These are phyloP conservation scores for Tulasnella sp. DNA, from an alignment of 768 basidiomycete genomes.

Conservation along the genomic window DNA sequence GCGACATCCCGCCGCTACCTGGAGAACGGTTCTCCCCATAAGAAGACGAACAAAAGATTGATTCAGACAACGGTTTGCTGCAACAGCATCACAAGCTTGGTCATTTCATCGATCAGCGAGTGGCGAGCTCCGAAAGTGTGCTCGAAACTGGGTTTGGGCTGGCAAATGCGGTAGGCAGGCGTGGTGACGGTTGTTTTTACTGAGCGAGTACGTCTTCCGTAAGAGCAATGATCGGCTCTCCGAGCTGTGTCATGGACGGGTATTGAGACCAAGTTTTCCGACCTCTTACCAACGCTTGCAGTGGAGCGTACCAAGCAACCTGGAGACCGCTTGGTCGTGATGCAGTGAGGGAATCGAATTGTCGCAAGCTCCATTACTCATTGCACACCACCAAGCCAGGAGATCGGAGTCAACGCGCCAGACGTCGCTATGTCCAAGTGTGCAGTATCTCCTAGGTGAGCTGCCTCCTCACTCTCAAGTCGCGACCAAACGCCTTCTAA, in stretches of 20 bases:
- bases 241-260: background rate
- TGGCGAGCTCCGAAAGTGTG: too few species aligned
- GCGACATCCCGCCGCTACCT: too few species aligned
- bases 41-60: too few species aligned
- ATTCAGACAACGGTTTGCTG: too few species aligned
- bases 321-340: background rate
- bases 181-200: too few species aligned
- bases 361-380: background rate
- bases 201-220: background rate
- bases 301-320: background rate
- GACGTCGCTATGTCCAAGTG: too few species aligned
- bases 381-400: background rate
- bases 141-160: too few species aligned
- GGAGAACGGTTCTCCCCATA: too few species aligned
- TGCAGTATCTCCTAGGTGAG: background rate
- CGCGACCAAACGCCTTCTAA: too few species aligned
- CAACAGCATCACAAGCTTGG: too few species aligned
- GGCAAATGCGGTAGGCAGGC: too few species aligned
- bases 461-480: background rate
- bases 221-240: background rate
- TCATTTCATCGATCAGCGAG: too few species aligned
- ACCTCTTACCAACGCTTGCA: background rate
- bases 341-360: background rate
- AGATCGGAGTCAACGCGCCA: background rate
- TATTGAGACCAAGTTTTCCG: background rate